Base-by-base conservation (phyloP, 2,329 filamentous ascomycete species). In the Monilinia fructigena region DNA sequence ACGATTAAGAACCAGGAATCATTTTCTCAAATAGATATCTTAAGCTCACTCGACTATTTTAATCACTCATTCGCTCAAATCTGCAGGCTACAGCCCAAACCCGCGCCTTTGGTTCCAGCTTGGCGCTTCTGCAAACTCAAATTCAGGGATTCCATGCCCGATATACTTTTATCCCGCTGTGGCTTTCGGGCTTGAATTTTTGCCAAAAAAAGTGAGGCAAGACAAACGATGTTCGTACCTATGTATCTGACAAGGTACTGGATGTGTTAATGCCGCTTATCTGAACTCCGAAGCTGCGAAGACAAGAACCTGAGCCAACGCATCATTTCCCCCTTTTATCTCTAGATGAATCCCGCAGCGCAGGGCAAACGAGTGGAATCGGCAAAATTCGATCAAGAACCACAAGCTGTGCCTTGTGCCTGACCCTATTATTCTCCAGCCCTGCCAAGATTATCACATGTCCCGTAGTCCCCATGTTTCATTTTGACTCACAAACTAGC, bases 401-500 rank as follows among this genome's bases (percentile, higher is more conserved):
- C 6, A 59, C 18, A 8, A 18, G 2, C 4, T 23, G 12, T 52
- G 50, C 10, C 1, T 58, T 58, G 23, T 31, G 26, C 16, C 55
- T 47, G 40, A n/a, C 23, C 40, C 20, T 31, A 14, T 47, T 20
- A 47, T 0, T 47, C 16, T 47, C 42, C 42, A 18, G 42, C 42
- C 16, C 5, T 20, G 42, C 42, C 42, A 47, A 6, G 7, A 42
- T 42, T 14, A 40, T 14, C 38, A 14, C 38, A 31, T n/a, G 3
- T 31, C 23, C 55, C 55, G 55, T 26, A 20, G 8, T 11, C 11
- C 28, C 18, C 40, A n/a, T 8, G 55, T 58, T 58, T 58, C 55
- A 58, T 31, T 20, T 31, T 58, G 55, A 58, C 40, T 58, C 55
- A 47, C 18, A n/a, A 10, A 31, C 18, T 40, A 47, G 40, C 55